Evolutionary conservation across 2,329 filamentous ascomycete species (phyloP).

Genomic region (Cladosporium sp.): DNA sequence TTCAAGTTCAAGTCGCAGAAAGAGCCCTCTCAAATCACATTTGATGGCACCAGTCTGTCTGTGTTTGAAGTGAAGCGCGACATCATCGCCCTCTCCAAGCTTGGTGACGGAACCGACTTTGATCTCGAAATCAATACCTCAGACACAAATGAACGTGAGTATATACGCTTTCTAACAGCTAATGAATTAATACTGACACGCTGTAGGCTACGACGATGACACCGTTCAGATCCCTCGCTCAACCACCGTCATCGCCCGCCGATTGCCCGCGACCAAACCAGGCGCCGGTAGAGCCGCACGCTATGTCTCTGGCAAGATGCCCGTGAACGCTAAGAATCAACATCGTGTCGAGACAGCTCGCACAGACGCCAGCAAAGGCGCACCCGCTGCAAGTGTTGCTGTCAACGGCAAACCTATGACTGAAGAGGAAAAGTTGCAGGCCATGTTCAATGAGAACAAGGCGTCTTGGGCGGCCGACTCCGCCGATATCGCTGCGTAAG

Average conservation of each 20-base stretch:
- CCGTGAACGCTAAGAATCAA: constrained; percentile 79
- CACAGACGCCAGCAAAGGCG: constrained; percentile 40
- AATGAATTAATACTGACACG: constrained; percentile 27
- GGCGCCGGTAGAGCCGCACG: constrained; percentile 88
- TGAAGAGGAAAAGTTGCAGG: constrained; percentile 90
- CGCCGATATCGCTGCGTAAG: constrained; percentile 71
- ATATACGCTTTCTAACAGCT: not conserved
- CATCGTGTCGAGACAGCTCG: constrained; percentile 66
- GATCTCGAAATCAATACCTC: constrained; percentile 93
- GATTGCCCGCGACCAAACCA: constrained; percentile 78
- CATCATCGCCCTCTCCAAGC: constrained; percentile 90
- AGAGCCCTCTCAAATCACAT: constrained; percentile 89
- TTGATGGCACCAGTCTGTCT: constrained; percentile 95
- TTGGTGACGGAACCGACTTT: constrained; percentile 95
- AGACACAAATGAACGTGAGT: constrained; percentile 83
- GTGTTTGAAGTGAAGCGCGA: constrained; percentile 99
- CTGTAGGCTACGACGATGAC: constrained; percentile 89
- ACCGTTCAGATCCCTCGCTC: constrained; percentile 96
- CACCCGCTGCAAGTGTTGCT: constrained; percentile 54
- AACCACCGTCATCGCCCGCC: constrained; percentile 85
- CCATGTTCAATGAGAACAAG: constrained; percentile 86
- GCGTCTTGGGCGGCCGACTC: constrained; percentile 93
- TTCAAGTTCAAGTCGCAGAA: constrained; percentile 99
- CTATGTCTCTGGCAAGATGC: constrained; percentile 96
- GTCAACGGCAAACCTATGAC: constrained; percentile 79